Evolutionary conservation across 768 basidiomycete genomes (phyloP), one percentile per base, ranked within the genome.

Genomic region (Rickenella mellea): DNA sequence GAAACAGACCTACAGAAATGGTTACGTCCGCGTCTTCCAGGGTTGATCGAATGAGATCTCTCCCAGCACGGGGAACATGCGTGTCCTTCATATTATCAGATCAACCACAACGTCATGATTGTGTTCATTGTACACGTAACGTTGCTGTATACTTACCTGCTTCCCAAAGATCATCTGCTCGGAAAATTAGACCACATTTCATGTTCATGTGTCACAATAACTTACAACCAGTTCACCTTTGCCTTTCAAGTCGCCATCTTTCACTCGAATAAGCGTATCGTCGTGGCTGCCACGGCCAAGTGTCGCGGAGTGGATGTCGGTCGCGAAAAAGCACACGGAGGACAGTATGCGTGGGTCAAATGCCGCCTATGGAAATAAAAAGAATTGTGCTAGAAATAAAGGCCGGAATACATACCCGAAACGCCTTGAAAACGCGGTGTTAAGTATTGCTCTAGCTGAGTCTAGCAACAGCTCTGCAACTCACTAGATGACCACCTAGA

Each of bases 271-370:
- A 35, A 97, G 78, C 3, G 89, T 78, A 58, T 98, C 78, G 53
- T 94, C 93, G 22, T 72, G 76, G 53, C 81, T 79, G 6, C 87
- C 84, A 55, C 80, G 83, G 5, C 93, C 92, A 17, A 97, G 78
- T 0, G 88, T 79, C 1, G 87, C 87, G 37, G 70, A 70, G 60
- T 98, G 94, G 35, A 98, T 78, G 57, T 94, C 92, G 12, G 94
- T 98, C 2, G 86, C 90, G 55, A 97, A 98, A 67, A 88, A 97
- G 63, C 92, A 96, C 30, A 94, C 86, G 0, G 87, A 73, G 1
- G 93, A 69, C 3, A 88, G 68, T 19, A 96, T 74, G 26, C 93
- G 78, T 5, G 72, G 66, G 57, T 98, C 85, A 55, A 97, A 92
- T 0, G 91, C 87, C 38, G 88, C 88, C 88, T 93, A 44, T 4